phyloP scores from a whole-genome alignment of 257 asterid genomes.

The Solanum clarkiae region DNA sequence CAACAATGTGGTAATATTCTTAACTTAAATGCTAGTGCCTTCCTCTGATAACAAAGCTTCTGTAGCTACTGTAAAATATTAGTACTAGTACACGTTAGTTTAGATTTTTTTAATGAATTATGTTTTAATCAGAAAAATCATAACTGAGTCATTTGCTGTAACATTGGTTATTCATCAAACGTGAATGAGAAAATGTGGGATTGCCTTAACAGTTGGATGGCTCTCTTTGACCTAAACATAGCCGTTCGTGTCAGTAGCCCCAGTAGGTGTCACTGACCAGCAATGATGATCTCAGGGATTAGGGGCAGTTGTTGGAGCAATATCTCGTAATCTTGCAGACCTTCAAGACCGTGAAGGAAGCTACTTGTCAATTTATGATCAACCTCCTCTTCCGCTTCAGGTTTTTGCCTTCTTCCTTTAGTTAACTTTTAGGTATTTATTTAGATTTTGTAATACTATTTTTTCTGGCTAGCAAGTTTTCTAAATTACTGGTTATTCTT shows the following conservation, averaged over 20 bases:
- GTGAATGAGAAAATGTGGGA: background rate
- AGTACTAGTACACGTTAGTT: background rate
- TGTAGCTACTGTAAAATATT: background rate
- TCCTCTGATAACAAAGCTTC: background rate
- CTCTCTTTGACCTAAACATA: background rate
- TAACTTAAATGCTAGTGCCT: background rate
- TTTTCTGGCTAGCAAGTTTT: background rate
- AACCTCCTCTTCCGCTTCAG: conserved; percentile 78
- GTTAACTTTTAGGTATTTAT: background rate
- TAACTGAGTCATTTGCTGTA: background rate
- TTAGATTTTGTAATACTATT: background rate
- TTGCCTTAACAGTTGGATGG: background rate
- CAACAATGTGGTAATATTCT: conserved; percentile 87
- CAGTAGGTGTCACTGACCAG: background rate
- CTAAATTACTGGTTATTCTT: background rate
- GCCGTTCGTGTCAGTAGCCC: background rate
- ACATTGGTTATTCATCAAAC: background rate
- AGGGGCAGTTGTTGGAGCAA: conserved; percentile 98
- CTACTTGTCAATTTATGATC: conserved; percentile 87
- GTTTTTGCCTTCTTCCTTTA: conserved; percentile 11
- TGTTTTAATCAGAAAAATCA: background rate
- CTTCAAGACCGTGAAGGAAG: conserved; percentile 96
- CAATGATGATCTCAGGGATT: conserved; percentile 45
- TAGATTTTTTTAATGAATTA: background rate
- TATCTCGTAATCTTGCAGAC: conserved; percentile 91